Base-by-base conservation (phyloP, 345 rosid genomes). In the Ceriops tagal region DNA sequence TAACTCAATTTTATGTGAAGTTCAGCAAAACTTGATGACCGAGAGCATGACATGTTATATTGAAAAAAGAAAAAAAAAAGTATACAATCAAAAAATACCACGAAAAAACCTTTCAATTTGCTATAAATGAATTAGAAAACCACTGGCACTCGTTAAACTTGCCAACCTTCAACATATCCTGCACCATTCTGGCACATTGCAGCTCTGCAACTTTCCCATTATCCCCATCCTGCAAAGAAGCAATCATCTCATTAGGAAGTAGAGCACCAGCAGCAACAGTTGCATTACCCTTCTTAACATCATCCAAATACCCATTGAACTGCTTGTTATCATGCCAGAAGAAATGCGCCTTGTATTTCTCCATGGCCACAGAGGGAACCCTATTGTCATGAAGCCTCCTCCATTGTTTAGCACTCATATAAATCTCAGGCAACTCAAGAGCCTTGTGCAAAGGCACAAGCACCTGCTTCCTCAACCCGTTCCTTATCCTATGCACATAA, bases 361-460 rank as follows among this genome's bases (percentile, higher is more conserved):
- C 81, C 96, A 88, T 86, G 1, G 92, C 91, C 19, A 85, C 84
- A 0, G 92, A 85, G 1, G 91, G 79, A 2, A 90, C 87, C 7
- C 87, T 76, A n/a, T 84, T 71, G 67, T 86, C 80, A 0, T 86
- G 90, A 32, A 88, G 69, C 3, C 67, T 72, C 1, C 61, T 72
- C 93, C 93, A 88, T 8, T 52, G 30, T 6, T 69, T 85, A 1
- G 83, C 83, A n/a, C 86, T 81, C 8, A 90, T 83, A 62, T 84
- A 88, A n/a, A 88, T 88, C 67, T 88, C 88, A 0, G 92, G 92
- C 30, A 88, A 80, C n/a, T 88, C 81, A 8, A 90, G 80, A 56
- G 73, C 80, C 37, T 78, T 79, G 9, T 85, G 72, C 6, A 85
- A 77, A 0, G 88, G 95, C 18, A 88, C 92, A 0, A 88, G 62